Evolutionary conservation across 306 rosid species (phyloP).

Genomic region (Fragaria ananassa): DNA sequence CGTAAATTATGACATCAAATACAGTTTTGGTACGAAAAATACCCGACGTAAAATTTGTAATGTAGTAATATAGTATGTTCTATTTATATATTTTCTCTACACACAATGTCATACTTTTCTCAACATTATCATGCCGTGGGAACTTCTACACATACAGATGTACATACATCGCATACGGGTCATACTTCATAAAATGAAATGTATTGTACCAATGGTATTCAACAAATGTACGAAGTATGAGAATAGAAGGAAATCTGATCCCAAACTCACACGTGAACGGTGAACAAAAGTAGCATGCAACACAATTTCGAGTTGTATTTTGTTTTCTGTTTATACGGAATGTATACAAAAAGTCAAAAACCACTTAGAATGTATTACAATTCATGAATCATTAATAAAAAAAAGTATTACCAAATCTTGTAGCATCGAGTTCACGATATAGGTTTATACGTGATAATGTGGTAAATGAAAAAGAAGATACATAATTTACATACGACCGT

Average conservation of each 20-base stretch:
- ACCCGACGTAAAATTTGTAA: not conserved
- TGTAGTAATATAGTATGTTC: not conserved
- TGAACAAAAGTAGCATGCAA: not conserved
- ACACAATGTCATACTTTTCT: not conserved
- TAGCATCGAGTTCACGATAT: too few species aligned
- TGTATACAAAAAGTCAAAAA: not conserved
- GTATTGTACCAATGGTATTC: not conserved
- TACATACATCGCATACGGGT: not conserved
- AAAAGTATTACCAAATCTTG: too few species aligned
- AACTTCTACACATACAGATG: not conserved
- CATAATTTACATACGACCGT: too few species aligned
- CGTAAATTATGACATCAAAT: too few species aligned
- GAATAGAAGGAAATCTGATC: not conserved
- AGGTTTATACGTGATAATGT: too few species aligned
- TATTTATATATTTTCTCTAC: not conserved
- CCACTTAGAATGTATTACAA: not conserved
- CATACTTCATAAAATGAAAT: not conserved
- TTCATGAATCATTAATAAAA: too few species aligned
- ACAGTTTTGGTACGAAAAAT: too few species aligned
- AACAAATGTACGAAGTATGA: not conserved
- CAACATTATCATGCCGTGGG: not conserved
- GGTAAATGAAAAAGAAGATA: not conserved
- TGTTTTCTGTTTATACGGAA: not conserved
- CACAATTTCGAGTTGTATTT: not conserved
- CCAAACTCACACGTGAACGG: not conserved